phyloP scores from a whole-genome alignment of 2,329 filamentous ascomycete genomes.

The Penicillium sp. region DNA sequence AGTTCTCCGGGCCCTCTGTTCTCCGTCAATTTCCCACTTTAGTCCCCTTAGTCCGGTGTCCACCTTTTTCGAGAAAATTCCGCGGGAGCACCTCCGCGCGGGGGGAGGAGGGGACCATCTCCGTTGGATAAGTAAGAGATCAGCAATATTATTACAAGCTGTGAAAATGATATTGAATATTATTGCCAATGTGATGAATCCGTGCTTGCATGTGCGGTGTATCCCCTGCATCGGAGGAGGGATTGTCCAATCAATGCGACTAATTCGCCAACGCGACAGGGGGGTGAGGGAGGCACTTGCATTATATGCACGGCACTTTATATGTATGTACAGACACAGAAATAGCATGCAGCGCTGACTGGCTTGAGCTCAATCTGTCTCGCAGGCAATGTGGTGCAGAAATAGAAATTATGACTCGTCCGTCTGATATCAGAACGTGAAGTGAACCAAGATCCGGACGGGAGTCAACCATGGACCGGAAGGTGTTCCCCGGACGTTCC shows the following conservation, averaged over 20 bases:
- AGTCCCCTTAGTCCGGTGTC: slow-evolving; percentile 5
- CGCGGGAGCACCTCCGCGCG: slow-evolving; percentile 15
- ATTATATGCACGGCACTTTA: slow-evolving; percentile 1
- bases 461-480: slow-evolving; percentile 28
- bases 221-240: slow-evolving; percentile 12
- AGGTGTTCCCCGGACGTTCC: slow-evolving; percentile 18
- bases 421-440: slow-evolving; percentile 11
- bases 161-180: neutral
- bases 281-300: neutral
- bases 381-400: neutral
- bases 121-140: neutral
- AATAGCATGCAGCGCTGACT: neutral
- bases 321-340: slow-evolving; percentile 3
- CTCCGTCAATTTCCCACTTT: slow-evolving; percentile 2
- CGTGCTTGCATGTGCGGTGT: neutral
- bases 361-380: neutral
- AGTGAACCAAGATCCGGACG: slow-evolving; percentile 15
- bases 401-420: slow-evolving; percentile 1
- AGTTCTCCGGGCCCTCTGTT: neutral
- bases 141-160: neutral
- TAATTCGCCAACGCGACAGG: neutral
- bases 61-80: slow-evolving; percentile 30
- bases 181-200: slow-evolving; percentile 4
- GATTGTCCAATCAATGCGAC: slow-evolving; percentile 4
- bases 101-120: slow-evolving; percentile 5